A percentile compares a stretch with the other conserved stretches of the same genome.
phyloP scores from a whole-genome alignment of 1,139 yeast genomes.

The Scheffersomyces segobiensis region DNA sequence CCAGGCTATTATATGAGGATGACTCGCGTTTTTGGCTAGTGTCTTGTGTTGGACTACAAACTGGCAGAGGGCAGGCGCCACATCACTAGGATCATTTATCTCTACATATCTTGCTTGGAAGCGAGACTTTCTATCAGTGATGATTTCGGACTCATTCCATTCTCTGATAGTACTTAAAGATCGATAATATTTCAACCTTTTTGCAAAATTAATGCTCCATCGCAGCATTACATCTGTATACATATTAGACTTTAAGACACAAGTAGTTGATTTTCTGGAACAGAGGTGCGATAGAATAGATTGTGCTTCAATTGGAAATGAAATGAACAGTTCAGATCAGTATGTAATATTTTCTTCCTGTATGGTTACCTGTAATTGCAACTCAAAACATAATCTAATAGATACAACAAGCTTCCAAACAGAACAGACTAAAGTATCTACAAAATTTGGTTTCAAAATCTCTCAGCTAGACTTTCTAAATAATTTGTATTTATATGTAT shows the following conservation, averaged over 20 bases:
- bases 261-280: background rate
- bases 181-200: background rate
- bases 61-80: conserved; percentile 35
- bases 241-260: background rate
- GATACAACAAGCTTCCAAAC: background rate
- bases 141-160: conserved; percentile 32
- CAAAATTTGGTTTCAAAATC: background rate
- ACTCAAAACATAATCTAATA: too few relatives aligned
- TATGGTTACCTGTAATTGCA: background rate
- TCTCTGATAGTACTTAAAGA: conserved; percentile 7
- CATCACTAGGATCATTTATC: conserved; percentile 35
- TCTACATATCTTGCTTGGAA: conserved; percentile 60
- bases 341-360: background rate
- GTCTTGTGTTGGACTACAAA: conserved; percentile 41
- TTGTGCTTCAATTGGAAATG: background rate
- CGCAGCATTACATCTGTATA: background rate
- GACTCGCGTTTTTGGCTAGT: conserved; percentile 53
- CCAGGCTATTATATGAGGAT: conserved; percentile 73
- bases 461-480: too few relatives aligned
- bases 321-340: background rate
- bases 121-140: conserved; percentile 52
- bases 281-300: background rate
- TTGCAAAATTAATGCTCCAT: background rate
- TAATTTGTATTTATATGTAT: too few relatives aligned
- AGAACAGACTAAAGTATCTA: background rate